Evolutionary conservation across 805 yeast genomes (phyloP).

Genomic region (Isabelozyma heimii): DNA sequence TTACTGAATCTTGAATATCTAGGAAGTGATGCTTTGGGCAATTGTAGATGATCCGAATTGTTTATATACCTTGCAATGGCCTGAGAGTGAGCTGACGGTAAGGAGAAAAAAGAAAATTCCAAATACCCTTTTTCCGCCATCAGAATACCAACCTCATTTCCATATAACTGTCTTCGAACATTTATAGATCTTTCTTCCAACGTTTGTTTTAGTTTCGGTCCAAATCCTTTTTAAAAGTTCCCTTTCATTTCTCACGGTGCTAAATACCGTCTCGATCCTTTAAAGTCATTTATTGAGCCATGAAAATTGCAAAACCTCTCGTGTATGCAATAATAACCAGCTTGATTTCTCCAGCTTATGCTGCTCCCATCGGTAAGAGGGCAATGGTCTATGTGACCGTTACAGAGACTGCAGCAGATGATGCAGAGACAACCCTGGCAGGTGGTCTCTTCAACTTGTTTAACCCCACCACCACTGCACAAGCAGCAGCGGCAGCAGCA

Average conservation of each 20-base stretch:
- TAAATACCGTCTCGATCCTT: neutral
- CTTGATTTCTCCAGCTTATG: slow-evolving; percentile 7
- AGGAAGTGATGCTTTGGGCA: neutral
- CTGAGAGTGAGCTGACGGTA: neutral
- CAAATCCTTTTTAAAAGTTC: neutral
- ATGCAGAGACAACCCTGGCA: neutral
- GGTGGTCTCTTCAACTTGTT: too few species aligned
- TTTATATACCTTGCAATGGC: neutral
- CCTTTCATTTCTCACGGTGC: neutral
- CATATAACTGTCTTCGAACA: neutral
- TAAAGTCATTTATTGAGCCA: neutral
- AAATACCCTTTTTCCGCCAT: neutral
- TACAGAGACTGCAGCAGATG: neutral
- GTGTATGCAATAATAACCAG: slow-evolving; percentile 1
- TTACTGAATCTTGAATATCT: neutral
- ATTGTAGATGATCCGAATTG: neutral
- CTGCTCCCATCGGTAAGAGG: slow-evolving; percentile 1
- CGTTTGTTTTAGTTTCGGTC: neutral
- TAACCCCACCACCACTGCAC: neutral
- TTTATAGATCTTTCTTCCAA: neutral
- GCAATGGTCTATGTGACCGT: slow-evolving; percentile 2
- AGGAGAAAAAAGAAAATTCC: neutral
- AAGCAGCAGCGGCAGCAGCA: slow-evolving; percentile 2
- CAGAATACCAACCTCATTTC: neutral
- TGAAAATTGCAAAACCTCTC: neutral